Evolutionary conservation across 805 yeast species (phyloP), one percentile per base, ranked within the genome.

Genomic region (Kuraishia ogatae): DNA sequence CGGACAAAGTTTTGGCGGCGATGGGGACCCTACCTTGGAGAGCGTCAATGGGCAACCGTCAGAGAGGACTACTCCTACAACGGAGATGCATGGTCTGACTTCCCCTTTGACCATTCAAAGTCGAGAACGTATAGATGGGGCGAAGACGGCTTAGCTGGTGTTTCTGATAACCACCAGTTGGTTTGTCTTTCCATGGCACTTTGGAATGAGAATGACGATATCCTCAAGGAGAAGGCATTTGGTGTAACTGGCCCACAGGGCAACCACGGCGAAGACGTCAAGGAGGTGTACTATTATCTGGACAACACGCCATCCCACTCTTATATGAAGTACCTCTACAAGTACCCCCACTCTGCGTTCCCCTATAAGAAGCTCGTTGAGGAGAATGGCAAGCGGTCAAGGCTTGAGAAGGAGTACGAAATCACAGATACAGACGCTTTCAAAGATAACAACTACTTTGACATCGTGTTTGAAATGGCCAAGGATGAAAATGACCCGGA

Each of bases 261-360:
- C 13, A 92, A 92, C 68, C 97, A 91, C 68, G 97, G 97, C 55
- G 97, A 91, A 67, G 97, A 91, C 68, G 97, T 89, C 57, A 91
- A 91, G 71, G 96, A 88, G 65, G 69, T 84, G 60, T 88, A 88
- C 67, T 91, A 83, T 66, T 90, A 91, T 65, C 76, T 91, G 58
- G 97, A 91, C 71, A 91, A 89, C 71, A 88, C 96, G 13, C 97
- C 97, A 7, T 80, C 97, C 5, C 97, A 91, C 71, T 85, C 96
- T 39, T 91, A 90, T 71, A 87, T 89, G 87, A 91, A 92, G 74
- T 89, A 85, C 62, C 76, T 89, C 56, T 91, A 91, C 79, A 92
- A 92, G 74, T 91, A 91, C 66, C 97, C 97, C n/a, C 96, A 89
- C 60, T 73, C 75, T 46, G 82, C 83, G 70, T 91, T 81, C 69